Base-by-base conservation (phyloP, 768 basidiomycete genomes). In the Crepidotus variabilis region DNA sequence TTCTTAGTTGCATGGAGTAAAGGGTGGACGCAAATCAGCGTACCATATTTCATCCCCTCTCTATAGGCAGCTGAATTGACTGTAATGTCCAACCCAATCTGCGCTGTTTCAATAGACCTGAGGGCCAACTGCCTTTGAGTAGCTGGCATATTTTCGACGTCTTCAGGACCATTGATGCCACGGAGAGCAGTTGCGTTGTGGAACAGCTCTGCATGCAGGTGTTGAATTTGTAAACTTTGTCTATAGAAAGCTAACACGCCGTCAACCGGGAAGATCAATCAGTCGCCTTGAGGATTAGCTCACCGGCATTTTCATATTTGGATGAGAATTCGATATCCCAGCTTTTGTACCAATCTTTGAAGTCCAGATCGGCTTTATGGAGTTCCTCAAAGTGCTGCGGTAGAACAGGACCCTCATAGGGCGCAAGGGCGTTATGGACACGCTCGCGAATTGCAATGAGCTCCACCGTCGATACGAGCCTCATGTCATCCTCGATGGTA, bases 381-480 rank as follows among this genome's bases (percentile, higher is more conserved):
- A 96, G 78, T 51, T 85, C 76, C 18, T 77, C 77, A 66, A 94
- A 87, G 45, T 92, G 89, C 51, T 80, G 79, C 24, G 90, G 87
- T 58, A 69, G 71, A 24, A 94, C 87, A 3, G 89, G 83, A 0
- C 83, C 81, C 61, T 95, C 91, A 45, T 84, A 82, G 16, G 90
- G 87, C n/a, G 86, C 83, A 45, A 97, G 73, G 16, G 85, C 82
- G 67, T 94, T 90, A 65, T 94, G 87, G 1, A 95, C 79, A 22
- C 88, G 82, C 64, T 96, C 94, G 57, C 94, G 85, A 59, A 96
- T 83, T 28, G 86, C 85, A 82, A 94, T 93, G 55, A 96, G 79
- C 65, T 98, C 94, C 23, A 98, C 93, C 1, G 92, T 95, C 2
- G 94, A 95, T 11, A 97, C 91, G 13, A 98, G 83, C 56, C 94